Evolutionary conservation across 345 rosid genomes (phyloP).

Genomic region (Populus alba): DNA sequence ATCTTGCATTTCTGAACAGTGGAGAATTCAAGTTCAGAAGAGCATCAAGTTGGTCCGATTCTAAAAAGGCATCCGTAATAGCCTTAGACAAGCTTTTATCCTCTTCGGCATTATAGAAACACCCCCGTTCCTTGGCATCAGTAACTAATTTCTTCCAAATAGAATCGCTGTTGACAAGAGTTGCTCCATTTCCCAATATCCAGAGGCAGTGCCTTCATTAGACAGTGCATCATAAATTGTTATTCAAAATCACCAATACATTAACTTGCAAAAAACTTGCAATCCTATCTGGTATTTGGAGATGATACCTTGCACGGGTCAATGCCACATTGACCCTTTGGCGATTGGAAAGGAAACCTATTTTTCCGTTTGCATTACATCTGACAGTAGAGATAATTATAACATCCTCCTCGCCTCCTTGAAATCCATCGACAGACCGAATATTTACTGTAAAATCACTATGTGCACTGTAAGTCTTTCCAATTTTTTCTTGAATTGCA

Average conservation of each 20-base stretch:
- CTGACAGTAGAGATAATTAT: conserved; percentile 52
- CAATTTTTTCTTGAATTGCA: conserved; percentile 46
- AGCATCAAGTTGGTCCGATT: conserved; percentile 34
- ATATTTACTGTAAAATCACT: conserved; percentile 31
- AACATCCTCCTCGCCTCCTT: conserved; percentile 55
- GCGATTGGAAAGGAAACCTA: conserved; percentile 38
- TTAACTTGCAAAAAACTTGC: not conserved
- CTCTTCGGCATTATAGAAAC: conserved; percentile 42
- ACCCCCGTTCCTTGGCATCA: conserved; percentile 39
- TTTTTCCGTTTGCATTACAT: conserved; percentile 33
- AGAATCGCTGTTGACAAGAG: conserved; percentile 30
- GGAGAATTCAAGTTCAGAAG: conserved; percentile 26
- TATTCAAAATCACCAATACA: not conserved
- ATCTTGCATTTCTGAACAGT: conserved; percentile 38
- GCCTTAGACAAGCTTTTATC: conserved; percentile 33
- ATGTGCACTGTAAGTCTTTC: not conserved
- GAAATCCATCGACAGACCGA: conserved; percentile 52
- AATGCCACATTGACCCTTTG: conserved; percentile 1
- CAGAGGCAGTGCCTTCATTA: conserved; percentile 43
- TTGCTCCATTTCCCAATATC: conserved; percentile 46
- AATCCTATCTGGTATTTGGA: not conserved
- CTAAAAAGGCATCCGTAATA: conserved; percentile 29
- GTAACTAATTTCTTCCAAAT: conserved; percentile 32
- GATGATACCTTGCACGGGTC: conserved; percentile 35
- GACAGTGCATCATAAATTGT: not conserved